Percentiles rank a stretch among this genome's conserved stretches.
Conservation (phyloP, 768 basidiomycete genomes). For the Omphalotus guepiniiformis region DNA sequence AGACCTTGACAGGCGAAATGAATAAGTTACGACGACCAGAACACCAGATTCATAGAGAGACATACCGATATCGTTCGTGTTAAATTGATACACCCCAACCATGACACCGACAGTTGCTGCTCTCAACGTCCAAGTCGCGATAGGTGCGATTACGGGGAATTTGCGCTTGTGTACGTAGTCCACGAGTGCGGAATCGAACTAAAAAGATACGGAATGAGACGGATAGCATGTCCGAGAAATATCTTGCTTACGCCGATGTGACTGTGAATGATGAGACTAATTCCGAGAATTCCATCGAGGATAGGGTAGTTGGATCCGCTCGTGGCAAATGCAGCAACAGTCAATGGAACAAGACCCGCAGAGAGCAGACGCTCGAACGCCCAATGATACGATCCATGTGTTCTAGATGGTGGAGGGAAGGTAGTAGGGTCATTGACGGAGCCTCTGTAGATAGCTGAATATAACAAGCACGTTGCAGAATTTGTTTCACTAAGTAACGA, state of each 20-base stretch:
- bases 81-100: slow-evolving; percentile 95
- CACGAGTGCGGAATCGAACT: slow-evolving; percentile 75
- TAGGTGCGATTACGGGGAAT: slow-evolving; percentile 75
- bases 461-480: slow-evolving; percentile 11
- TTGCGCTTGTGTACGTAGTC: slow-evolving; percentile 96
- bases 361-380: slow-evolving; percentile 92
- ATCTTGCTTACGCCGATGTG: slow-evolving; percentile 79
- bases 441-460: slow-evolving; percentile 77
- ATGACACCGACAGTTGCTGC: slow-evolving; percentile 74
- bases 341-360: slow-evolving; percentile 84
- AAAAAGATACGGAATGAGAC: background rate
- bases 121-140: slow-evolving; percentile 73
- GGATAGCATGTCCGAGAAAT: background rate
- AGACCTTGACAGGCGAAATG: slow-evolving; percentile 10
- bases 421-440: slow-evolving; percentile 93
- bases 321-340: slow-evolving; percentile 80
- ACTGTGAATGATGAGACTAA: slow-evolving; percentile 88
- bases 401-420: slow-evolving; percentile 77
- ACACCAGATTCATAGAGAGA: slow-evolving; percentile 11
- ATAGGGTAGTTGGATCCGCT: slow-evolving; percentile 75
- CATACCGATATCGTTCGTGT: slow-evolving; percentile 96
- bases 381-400: slow-evolving; percentile 89
- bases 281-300: slow-evolving; percentile 84
- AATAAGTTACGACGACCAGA: background rate
- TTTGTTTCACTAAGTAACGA: slow-evolving; percentile 8